Evolutionary conservation across 2,329 filamentous ascomycete genomes (phyloP), one percentile per base, ranked within the genome.

Genomic region (Byssochlamys sp.): DNA sequence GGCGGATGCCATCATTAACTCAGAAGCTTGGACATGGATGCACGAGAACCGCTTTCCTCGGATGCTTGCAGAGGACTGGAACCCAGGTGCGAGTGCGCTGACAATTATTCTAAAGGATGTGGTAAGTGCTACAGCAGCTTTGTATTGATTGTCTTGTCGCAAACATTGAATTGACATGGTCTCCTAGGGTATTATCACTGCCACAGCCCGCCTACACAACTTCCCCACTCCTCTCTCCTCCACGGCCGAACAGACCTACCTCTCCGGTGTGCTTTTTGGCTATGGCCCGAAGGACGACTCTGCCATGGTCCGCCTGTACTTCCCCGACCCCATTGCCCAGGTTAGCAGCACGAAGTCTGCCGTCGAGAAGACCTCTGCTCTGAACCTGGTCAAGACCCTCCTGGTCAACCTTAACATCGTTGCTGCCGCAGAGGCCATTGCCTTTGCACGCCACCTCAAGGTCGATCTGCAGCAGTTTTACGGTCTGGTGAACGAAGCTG

Each of bases 221-320:
- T 88, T 86, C 67, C 79, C 84, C 0, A 80, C 80, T 0, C 83
- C 83, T 0, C 80, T 89, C 66, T 82, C 81, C 57, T 80, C 79
- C 39, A 77, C 79, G 0, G 84, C 85, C 10, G 86, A 89, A 71
- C 84, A 87, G 68, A 77, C 81, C 28, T 88, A 87, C 66, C 79
- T 86, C 57, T 72, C 81, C 28, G 83, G 79, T 12, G 69, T 87
- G 6, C 75, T 80, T 26, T 79, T 81, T 48, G 86, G 85, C 9
- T 84, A 76, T 61, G 76, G 79, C 0, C 66, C 75, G 11, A 73
- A 81, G 54, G 81, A 84, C 61, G 81, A 84, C 61, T 79, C 81
- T 1, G 77, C 78, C 11, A 73, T 83, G 63, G 80, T 84, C 14
- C 80, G 80, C 55, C 74, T 83, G 54, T 84, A 83, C 70, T 71